Evolutionary conservation across 768 basidiomycete species (phyloP), one percentile per base, ranked within the genome.

Genomic region (Hericium coralloides): DNA sequence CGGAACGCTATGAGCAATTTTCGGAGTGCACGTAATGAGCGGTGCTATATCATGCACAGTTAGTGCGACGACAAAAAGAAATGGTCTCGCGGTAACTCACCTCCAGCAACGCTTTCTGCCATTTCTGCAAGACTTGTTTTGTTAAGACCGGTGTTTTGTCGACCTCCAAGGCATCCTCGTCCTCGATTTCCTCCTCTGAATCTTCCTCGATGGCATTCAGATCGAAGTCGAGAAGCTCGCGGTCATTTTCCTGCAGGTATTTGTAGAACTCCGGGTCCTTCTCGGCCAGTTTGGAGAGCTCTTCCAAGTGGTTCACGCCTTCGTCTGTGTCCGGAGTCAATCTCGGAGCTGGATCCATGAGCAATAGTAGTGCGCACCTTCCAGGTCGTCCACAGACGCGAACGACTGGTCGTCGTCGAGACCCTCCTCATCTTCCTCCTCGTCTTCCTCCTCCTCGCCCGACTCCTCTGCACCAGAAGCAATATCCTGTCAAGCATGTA

Each of bases 241-340:
- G 75, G 71, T 99, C 97, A 66, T 99, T 94, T 72, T 98, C 92
- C 73, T 95, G 87, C 2, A 99, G 78, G 68, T 95, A 99, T 72
- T 95, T 92, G 85, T 83, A 99, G 74, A 98, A 99, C 67, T 97
- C 95, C n/a, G 95, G 95, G 69, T 99, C 95, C 68, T 92, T 93
- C 71, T 95, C 89, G 1, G 91, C 91, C 38, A 99, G 80, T 66
- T 89, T 85, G 39, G 89, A 85, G 14, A 99, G 79, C 55, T 95
- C 89, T 48, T 84, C 70, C 58, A 92, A 73, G 75, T 98, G 95
- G 4, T 76, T 71, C 53, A 76, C 75, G 22, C 87, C 91, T 56
- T 89, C 87, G 54, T 87, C 89, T 85, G 26, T 17, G 41, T 47
- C 2, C 38, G 43, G 6, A 10, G 8, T 20, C 53, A 20, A 61